Base-by-base conservation (phyloP, 495 filamentous ascomycete genomes). In the Neurospora sp. region DNA sequence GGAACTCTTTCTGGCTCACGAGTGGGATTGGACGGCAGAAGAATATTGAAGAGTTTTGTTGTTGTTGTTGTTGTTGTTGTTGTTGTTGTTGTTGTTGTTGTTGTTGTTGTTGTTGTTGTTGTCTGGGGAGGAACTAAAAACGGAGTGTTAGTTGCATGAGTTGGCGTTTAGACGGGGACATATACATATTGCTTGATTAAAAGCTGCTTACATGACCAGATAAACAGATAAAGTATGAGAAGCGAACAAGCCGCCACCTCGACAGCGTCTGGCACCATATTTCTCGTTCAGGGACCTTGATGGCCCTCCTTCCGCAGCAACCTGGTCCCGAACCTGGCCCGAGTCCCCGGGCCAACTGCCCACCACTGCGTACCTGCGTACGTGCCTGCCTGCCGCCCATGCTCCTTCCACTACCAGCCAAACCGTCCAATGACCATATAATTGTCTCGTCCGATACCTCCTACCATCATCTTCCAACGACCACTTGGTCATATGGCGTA, bases 11-110 rank as follows among this genome's bases (percentile, higher is more conserved):
- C 89, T 85, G 39, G 88, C 89, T 1, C 79, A 81, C 31, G 84
- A 83, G 72, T 87, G 88, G 85, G 83, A 89, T 69, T 91, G 89
- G 89, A 86, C 87, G 10, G 82, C 84, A 0, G 85, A 87, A 65
- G 80, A 82, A 2, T 80, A 70, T 65, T 65, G 27, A 65, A 3
- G 1, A 22, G 1, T 22, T 10, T 22, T 20, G 20, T 48, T 20
- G n/a, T 22, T 31, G 31, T 31, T 31, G 31, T 31, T 31, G 31
- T 31, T 31, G 31, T 31, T 31, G 31, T 48, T 20, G n/a, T 22
- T 12, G 20, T 12, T 31, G 27, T 31, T 31, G 27, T 31, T 31
- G 27, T 31, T 31, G 27, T 31, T 31, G 27, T 31, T 31, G 27
- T 31, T 31, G 27, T 31, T 31, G 27, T 22, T 20, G n/a, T 48